phyloP scores from a whole-genome alignment of 2,329 filamentous ascomycete species.

The Chlorencoelia australis region DNA sequence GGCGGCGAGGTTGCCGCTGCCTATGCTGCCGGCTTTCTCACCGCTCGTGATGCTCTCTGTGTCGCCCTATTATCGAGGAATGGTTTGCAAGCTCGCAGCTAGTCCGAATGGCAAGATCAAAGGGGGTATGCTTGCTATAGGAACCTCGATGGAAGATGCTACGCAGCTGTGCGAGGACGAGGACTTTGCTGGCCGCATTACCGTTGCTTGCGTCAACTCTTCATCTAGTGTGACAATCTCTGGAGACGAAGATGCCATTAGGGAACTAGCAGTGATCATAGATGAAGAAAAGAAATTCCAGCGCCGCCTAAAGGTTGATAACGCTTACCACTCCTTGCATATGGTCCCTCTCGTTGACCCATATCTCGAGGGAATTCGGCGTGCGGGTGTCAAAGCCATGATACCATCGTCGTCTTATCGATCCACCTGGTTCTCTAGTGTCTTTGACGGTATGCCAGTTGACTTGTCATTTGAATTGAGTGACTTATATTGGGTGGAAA shows the following conservation, averaged over 20 bases:
- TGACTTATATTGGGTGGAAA: conserved; percentile 24
- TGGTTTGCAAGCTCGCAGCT: conserved; percentile 9
- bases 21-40: conserved; percentile 29
- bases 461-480: conserved; percentile 2
- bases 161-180: conserved; percentile 7
- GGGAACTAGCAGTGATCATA: conserved; percentile 4
- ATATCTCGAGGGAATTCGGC: conserved; percentile 4
- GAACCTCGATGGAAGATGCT: conserved; percentile 14
- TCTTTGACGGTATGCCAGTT: conserved; percentile 2
- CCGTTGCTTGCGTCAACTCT: conserved; percentile 23
- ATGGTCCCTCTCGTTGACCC: conserved; percentile 5
- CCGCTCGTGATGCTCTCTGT: conserved; percentile 23
- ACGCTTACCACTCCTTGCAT: conserved; percentile 20
- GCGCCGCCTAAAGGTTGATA: conserved; percentile 10
- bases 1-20: conserved; percentile 22
- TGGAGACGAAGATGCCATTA: conserved; percentile 15
- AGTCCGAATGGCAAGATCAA: conserved; percentile 2
- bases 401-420: no score
- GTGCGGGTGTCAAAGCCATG: conserved; percentile 1
- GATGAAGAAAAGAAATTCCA: conserved; percentile 12
- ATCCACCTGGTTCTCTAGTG: conserved; percentile 27
- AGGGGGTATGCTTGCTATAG: conserved; percentile 21
- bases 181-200: conserved; percentile 1
- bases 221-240: conserved; percentile 18
- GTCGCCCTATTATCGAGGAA: conserved; percentile 13